phyloP scores from a whole-genome alignment of 805 yeast genomes.

The Cyberlindnera maritima region DNA sequence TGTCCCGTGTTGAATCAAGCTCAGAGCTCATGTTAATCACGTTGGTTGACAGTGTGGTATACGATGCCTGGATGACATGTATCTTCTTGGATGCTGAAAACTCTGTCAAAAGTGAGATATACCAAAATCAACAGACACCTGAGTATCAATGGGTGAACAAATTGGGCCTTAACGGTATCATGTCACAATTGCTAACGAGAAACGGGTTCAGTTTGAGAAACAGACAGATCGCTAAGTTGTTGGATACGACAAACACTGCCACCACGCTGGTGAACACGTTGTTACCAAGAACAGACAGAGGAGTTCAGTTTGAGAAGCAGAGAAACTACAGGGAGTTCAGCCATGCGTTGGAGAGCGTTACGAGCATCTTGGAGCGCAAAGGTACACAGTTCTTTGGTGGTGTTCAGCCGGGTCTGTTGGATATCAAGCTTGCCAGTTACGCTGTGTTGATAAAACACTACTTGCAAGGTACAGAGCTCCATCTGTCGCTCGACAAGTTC shows the following conservation, averaged over 20 bases:
- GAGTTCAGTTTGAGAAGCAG: conserved; percentile 15
- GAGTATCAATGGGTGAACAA: conserved; percentile 10
- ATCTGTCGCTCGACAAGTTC: conserved; percentile 5
- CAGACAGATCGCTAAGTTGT: conserved; percentile 26
- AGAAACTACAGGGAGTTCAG: conserved; percentile 24
- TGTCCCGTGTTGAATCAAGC: conserved; percentile 28
- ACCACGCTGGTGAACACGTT: not conserved
- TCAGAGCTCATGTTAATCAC: conserved; percentile 36
- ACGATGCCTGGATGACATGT: conserved; percentile 47
- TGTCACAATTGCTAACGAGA: conserved; percentile 28
- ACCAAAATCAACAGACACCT: conserved; percentile 18
- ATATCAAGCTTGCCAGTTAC: conserved; percentile 33
- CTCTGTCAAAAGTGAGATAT: conserved; percentile 24
- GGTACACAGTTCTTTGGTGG: conserved; percentile 16
- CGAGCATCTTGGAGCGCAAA: conserved; percentile 19
- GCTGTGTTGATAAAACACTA: conserved; percentile 25
- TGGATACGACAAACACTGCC: conserved; percentile 3
- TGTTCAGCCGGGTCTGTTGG: conserved; percentile 27
- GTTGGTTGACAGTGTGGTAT: conserved; percentile 45
- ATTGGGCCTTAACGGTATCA: conserved; percentile 13
- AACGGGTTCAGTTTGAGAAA: conserved; percentile 38
- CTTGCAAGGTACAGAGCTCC: conserved; percentile 11
- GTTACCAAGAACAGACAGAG: conserved; percentile 11
- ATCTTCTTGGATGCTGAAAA: conserved; percentile 26
- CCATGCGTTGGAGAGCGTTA: conserved; percentile 26